A percentile compares a stretch with the other conserved stretches of the same genome.
Evolutionary conservation across 306 rosid genomes (phyloP).

Genomic region (Heteromeles arbutifolia): DNA sequence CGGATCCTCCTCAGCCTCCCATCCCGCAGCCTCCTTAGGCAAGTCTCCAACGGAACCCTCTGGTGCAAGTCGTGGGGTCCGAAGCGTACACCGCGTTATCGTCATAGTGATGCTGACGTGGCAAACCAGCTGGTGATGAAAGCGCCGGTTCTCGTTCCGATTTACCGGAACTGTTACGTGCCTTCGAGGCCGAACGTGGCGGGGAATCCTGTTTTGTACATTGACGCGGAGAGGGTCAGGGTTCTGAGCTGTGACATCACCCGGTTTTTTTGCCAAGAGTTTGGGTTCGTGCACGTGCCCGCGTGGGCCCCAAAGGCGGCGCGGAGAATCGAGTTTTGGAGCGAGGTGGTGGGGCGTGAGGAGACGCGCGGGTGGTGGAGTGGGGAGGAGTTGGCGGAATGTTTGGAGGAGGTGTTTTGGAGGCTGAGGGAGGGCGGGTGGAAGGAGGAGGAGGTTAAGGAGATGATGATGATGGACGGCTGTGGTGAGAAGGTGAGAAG

Average conservation of each 20-base stretch:
- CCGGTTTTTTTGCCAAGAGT: conserved; percentile 39
- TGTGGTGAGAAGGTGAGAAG: conserved; percentile 9
- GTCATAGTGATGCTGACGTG: background rate
- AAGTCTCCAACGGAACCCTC: conserved; percentile 36
- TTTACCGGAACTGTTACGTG: conserved; percentile 54
- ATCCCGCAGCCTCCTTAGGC: conserved; percentile 31
- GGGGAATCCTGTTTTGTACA: conserved; percentile 65
- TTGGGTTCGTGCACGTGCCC: conserved; percentile 39
- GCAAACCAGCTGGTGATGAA: conserved; percentile 6
- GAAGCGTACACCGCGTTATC: background rate
- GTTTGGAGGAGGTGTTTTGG: conserved; percentile 49
- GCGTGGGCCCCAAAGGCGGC: conserved; percentile 69
- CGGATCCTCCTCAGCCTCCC: conserved; percentile 56
- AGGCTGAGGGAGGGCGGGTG: conserved; percentile 77
- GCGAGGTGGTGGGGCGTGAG: conserved; percentile 39
- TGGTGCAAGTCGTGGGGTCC: conserved; percentile 67
- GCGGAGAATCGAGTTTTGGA: conserved; percentile 51
- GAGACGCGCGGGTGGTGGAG: conserved; percentile 30
- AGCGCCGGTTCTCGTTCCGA: conserved; percentile 60
- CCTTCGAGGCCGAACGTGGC: conserved; percentile 38
- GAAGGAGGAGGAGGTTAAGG: conserved; percentile 73
- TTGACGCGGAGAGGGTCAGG: conserved; percentile 36
- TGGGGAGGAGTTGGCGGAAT: conserved; percentile 27
- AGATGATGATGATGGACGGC: conserved; percentile 64
- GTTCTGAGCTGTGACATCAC: conserved; percentile 49